A percentile compares a stretch with the other conserved stretches of the same genome.
These are phyloP conservation scores for Pythium rishiriense DNA, from an alignment of 352 stramenopile species.

Conservation along the genomic window DNA sequence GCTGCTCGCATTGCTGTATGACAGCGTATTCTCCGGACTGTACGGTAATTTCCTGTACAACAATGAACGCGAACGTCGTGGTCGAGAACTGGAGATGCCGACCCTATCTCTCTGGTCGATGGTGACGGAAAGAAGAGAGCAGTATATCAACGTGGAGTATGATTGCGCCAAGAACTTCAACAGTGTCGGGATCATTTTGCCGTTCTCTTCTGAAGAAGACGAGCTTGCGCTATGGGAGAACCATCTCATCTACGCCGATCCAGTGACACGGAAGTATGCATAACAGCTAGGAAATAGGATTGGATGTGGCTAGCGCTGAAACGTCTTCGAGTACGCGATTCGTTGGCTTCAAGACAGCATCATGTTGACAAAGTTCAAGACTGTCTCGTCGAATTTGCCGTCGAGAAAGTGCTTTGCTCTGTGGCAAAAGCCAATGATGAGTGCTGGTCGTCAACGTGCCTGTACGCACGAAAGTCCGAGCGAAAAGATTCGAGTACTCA, in stretches of 20 bases:
- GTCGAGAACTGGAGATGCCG: slow-evolving; percentile 55
- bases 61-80: slow-evolving; percentile 85
- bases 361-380: slow-evolving; percentile 28
- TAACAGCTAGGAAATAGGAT: slow-evolving; percentile 32
- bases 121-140: slow-evolving; percentile 59
- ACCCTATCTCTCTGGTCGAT: slow-evolving; percentile 77
- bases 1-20: slow-evolving; percentile 92
- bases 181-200: slow-evolving; percentile 76
- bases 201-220: slow-evolving; percentile 82
- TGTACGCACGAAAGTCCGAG: background rate
- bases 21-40: slow-evolving; percentile 95
- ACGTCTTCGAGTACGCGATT: background rate
- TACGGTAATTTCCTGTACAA: slow-evolving; percentile 99
- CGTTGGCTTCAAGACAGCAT: slow-evolving; percentile 23
- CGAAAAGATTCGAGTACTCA: slow-evolving; percentile 17
- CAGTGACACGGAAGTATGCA: slow-evolving; percentile 85
- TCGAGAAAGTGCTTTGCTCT: slow-evolving; percentile 29
- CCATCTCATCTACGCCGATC: slow-evolving; percentile 78
- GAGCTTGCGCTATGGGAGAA: slow-evolving; percentile 84
- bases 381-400: slow-evolving; percentile 25
- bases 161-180: slow-evolving; percentile 85
- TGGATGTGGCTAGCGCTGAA: background rate
- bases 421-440: background rate
- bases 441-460: too few relatives aligned
- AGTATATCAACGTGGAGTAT: slow-evolving; percentile 84